A percentile compares a stretch with the other conserved stretches of the same genome.
These are phyloP conservation scores for Penicillium sp. DNA, from an alignment of 2,329 filamentous ascomycete genomes.

Conservation along the genomic window DNA sequence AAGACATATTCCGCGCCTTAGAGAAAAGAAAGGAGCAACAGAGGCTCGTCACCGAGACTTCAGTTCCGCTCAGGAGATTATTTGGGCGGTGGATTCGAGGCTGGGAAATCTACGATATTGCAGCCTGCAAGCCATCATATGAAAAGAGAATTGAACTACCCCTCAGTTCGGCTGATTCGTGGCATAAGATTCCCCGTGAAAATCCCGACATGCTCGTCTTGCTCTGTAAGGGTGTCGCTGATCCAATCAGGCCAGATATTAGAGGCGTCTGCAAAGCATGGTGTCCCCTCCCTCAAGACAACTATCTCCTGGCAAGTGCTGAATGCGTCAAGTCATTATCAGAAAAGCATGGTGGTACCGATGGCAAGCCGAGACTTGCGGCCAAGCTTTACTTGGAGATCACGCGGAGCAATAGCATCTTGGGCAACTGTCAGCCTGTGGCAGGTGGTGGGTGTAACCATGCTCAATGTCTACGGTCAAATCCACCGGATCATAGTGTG, in stretches of 20 bases:
- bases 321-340: background rate
- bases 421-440: background rate
- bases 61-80: background rate
- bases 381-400: background rate
- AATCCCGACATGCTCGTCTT: slow-evolving; percentile 6
- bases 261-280: background rate
- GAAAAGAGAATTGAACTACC: slow-evolving; percentile 2
- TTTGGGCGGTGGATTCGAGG: background rate
- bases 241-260: background rate
- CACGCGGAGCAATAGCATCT: background rate
- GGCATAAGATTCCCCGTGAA: background rate
- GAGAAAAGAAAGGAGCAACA: slow-evolving; percentile 5
- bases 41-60: background rate
- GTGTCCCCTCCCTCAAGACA: slow-evolving; percentile 3
- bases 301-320: slow-evolving; percentile 2
- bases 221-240: background rate
- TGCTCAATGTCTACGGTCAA: background rate
- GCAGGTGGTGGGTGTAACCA: background rate
- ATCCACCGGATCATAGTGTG: background rate
- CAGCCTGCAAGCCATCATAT: background rate
- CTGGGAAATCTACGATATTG: slow-evolving; percentile 4
- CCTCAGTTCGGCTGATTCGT: background rate
- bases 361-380: background rate
- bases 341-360: background rate
- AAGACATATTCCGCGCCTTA: background rate